Evolutionary conservation across 495 filamentous ascomycete species (phyloP), one percentile per base, ranked within the genome.

Genomic region (Penicillium egyptiacum): DNA sequence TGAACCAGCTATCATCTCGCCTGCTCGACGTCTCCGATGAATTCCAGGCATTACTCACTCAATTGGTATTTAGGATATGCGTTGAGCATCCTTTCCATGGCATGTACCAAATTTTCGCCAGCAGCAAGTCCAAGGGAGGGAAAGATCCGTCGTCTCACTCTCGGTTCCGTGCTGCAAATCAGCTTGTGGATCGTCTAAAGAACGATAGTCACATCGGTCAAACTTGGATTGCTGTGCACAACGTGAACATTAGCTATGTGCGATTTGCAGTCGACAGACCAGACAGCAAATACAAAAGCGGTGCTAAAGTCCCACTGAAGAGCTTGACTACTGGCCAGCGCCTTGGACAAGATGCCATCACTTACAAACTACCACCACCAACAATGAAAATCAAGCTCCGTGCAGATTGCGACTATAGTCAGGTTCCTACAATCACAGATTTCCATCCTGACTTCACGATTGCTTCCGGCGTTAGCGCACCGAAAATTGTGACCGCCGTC

Each of bases 1-100:
- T 96, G 88, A 99, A 96, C 66, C 94, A 99, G 68, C 83, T 98
- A 17, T 91, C 91, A 4, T 98, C 94, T 12, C 87, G 94, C 20
- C 77, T 98, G 14, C 84, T 95, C 48, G 84, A 92, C 60, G 79
- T 83, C 23, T 53, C 70, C 4, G 77, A 81, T 39, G 70, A 73
- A 2, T 99, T 99, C 65, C 95, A 99, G 62, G 69, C 70, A 17
- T 75, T 92, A 5, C 81, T 99, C 16, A 83, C 78, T 19, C 70
- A 79, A 1, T 72, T 98, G 35, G 84, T 97, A 14, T 81, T 86
- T 57, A 80, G 86, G 11, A 94, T 98, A 53, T 96, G 92, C 66
- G 76, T 78, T 10, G 91, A 99, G 25, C 94, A 99, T 70, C 94
- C 94, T 1, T 95, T 91, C 70, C 94, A 99, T 64, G 90, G 89